A percentile compares a stretch with the other conserved stretches of the same genome.
phyloP scores from a whole-genome alignment of 495 filamentous ascomycete genomes.

The Jackrogersella multiformis region DNA sequence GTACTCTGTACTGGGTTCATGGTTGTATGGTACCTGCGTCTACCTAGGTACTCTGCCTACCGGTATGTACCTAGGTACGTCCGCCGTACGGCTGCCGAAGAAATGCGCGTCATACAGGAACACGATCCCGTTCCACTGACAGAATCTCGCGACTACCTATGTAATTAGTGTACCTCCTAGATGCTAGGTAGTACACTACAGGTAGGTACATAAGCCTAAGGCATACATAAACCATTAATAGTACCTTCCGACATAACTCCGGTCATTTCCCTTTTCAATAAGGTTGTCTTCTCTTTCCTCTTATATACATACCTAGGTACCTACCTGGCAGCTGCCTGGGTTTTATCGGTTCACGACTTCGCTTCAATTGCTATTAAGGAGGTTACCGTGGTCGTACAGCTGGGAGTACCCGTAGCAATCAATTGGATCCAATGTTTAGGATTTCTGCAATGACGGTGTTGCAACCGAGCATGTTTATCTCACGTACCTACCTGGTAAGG shows the following conservation, averaged over 20 bases:
- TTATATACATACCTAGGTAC: too few relatives aligned
- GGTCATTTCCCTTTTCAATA: too few relatives aligned
- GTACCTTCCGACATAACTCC: too few relatives aligned
- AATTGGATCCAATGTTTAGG: too few relatives aligned
- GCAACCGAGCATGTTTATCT: too few relatives aligned
- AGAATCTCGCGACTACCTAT: too few relatives aligned
- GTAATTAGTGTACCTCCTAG: neutral
- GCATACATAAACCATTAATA: too few relatives aligned
- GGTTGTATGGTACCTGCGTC: conserved; percentile 27
- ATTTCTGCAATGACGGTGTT: too few relatives aligned
- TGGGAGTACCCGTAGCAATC: neutral
- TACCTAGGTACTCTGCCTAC: conserved; percentile 24
- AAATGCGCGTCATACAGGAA: conserved; percentile 25
- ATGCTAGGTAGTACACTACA: neutral
- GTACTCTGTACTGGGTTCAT: neutral
- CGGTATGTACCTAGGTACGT: neutral
- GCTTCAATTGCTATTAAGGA: neutral
- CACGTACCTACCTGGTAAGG: too few relatives aligned
- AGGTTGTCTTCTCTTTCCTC: too few relatives aligned
- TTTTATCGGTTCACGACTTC: neutral
- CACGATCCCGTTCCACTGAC: conserved; percentile 5
- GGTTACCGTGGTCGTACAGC: neutral
- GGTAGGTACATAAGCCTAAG: neutral
- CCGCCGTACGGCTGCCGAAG: too few relatives aligned
- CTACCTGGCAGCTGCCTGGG: neutral